Percentiles rank a stretch among this genome's conserved stretches.
These are phyloP conservation scores for Paramyrothecium sp. DNA, from an alignment of 2,329 filamentous ascomycete genomes.

Conservation along the genomic window DNA sequence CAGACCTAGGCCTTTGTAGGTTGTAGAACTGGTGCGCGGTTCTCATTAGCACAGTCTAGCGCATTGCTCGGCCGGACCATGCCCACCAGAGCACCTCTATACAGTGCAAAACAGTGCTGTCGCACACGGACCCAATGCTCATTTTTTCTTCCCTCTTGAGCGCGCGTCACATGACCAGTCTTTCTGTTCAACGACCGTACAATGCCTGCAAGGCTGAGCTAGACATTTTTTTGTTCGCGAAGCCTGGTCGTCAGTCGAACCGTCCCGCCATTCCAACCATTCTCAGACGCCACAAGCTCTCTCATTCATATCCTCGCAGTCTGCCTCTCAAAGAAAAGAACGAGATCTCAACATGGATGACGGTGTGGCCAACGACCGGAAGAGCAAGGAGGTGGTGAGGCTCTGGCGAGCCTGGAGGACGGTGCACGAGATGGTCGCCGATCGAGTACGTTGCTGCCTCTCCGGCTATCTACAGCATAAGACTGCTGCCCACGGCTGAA, in stretches of 20 bases:
- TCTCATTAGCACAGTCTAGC: neutral
- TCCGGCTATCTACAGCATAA: constrained; percentile 4
- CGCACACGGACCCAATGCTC: neutral
- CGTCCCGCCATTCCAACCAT: neutral
- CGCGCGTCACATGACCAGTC: neutral
- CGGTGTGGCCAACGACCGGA: constrained; percentile 45
- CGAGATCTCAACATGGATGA: constrained; percentile 30
- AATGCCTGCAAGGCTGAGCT: constrained; percentile 1
- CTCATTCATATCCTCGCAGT: neutral
- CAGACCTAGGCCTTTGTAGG: no score
- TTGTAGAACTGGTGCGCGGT: no score
- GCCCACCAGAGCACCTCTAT: neutral
- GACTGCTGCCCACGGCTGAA: neutral
- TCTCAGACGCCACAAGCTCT: neutral
- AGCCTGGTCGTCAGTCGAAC: neutral
- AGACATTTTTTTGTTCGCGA: constrained; percentile 2
- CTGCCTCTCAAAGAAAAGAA: neutral
- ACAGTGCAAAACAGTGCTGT: neutral
- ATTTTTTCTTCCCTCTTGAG: neutral
- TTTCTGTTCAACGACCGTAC: neutral
- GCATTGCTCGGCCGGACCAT: neutral
- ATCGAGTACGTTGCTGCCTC: constrained; percentile 63
- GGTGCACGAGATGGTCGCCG: constrained; percentile 89
- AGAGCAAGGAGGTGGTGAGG: constrained; percentile 57
- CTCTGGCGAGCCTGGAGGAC: constrained; percentile 95